phyloP scores from a whole-genome alignment of 768 basidiomycete species.

The Mycena polygramma region DNA sequence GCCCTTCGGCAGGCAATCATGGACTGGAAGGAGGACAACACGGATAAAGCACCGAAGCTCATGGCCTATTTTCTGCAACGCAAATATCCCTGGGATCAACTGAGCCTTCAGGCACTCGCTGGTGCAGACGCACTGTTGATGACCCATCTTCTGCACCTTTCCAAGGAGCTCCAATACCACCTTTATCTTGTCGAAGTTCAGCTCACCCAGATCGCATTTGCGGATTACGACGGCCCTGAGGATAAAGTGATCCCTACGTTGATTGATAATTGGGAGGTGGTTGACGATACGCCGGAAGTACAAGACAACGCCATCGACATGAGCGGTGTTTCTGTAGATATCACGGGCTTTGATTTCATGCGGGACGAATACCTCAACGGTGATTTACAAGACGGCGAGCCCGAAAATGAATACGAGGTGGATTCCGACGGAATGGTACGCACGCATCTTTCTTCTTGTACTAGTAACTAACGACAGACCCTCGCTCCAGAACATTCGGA shows the following conservation, averaged over 20 bases:
- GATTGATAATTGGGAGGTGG: background rate
- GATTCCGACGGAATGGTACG: background rate
- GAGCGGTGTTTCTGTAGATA: background rate
- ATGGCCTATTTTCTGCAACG: slow-evolving; percentile 2
- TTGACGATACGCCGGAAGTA: background rate
- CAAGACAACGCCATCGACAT: background rate
- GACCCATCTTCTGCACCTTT: background rate
- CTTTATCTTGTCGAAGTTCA: background rate
- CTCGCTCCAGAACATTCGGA: background rate
- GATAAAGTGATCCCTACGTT: background rate
- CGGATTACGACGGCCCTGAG: background rate
- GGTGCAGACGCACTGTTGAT: slow-evolving; percentile 4
- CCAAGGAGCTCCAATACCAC: slow-evolving; percentile 9
- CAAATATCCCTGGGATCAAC: slow-evolving; percentile 4
- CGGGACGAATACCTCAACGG: background rate
- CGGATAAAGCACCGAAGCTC: background rate
- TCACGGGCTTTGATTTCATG: slow-evolving; percentile 3
- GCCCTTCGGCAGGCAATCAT: slow-evolving; percentile 11
- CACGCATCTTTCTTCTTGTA: background rate
- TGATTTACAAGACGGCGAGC: background rate
- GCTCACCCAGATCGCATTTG: background rate
- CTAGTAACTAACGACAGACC: background rate
- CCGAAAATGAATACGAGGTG: background rate
- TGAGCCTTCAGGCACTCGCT: slow-evolving; percentile 4
- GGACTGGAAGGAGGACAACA: slow-evolving; percentile 2